Evolutionary conservation across 371 early-diverging fungal genomes (phyloP), one percentile per base, ranked within the genome.

Genomic region (Phascolomyces articulosus): DNA sequence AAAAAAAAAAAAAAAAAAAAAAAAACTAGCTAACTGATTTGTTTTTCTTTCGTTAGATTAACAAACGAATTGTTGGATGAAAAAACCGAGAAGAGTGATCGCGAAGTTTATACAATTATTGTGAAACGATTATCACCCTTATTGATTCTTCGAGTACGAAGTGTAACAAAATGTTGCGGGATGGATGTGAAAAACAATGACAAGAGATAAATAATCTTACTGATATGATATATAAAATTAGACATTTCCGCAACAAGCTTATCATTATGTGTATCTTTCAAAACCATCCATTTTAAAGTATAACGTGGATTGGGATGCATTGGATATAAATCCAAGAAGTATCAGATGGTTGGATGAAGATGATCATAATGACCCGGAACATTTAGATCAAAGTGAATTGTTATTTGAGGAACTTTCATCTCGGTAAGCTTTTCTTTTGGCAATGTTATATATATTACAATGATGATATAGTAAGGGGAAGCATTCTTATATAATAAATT

Each of bases 31-130:
- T n/a, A n/a, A n/a, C n/a, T n/a, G n/a, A n/a, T n/a, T n/a, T n/a
- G n/a, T n/a, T n/a, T n/a, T n/a, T n/a, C n/a, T n/a, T n/a, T n/a
- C 10, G 10, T 11, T 18, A 62, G 63, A 11, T 24, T 64, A 20
- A 64, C 48, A 15, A n/a, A 44, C 2, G 55, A 55, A 18, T 57
- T 64, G 2, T 11, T 57, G 3, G 57, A 64, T 34, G 16, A 38
- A n/a, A 57, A 38, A 15, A 51, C 62, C 15, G 62, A 48, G n/a
- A 49, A 49, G 26, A 61, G 62, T 34, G 53, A 48, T 23, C 62
- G 2, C 4, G 62, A 47, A 23, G 62, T 61, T 6, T 53, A 51
- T 31, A 53, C 38, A 9, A 51, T 61, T 15, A 34, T 49, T 9
- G 16, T 51, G 49, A 53, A 48, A 23, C 38, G 62, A 21, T 26